Conservation (phyloP, 75 land plant species). For the Picea sitchensis region DNA sequence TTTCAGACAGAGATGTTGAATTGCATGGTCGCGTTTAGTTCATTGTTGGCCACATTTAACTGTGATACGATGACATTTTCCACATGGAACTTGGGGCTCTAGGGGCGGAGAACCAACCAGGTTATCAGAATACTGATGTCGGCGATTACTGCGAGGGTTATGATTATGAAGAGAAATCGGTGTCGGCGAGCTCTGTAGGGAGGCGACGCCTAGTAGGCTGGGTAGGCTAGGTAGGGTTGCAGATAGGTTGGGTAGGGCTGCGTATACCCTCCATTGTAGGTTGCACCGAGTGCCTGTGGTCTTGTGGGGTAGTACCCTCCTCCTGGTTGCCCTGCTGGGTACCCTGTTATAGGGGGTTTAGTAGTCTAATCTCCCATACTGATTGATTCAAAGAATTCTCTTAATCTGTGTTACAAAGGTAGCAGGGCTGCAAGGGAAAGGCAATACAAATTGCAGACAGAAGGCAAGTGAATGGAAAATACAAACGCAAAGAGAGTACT, state of each 20-base stretch:
- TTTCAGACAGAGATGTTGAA: constrained; percentile 52
- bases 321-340: background rate
- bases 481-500: no score
- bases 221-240: background rate
- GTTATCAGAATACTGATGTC: constrained; percentile 57
- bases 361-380: background rate
- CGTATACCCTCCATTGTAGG: background rate
- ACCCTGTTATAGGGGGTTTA: background rate
- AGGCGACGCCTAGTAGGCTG: constrained; percentile 14
- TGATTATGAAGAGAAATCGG: constrained; percentile 35
- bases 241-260: background rate
- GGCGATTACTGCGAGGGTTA: constrained; percentile 39
- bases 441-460: background rate
- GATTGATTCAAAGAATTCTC: background rate
- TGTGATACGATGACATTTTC: constrained; percentile 27
- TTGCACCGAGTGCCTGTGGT: background rate
- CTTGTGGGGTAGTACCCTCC: background rate
- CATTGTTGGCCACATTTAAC: constrained; percentile 18
- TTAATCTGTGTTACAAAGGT: no score
- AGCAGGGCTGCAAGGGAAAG: background rate
- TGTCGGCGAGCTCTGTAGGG: constrained; percentile 22
- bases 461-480: no score
- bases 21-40: constrained; percentile 41
- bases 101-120: constrained; percentile 53
- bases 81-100: constrained; percentile 36